Conservation (phyloP, 768 basidiomycete species). For the Crucibulum laeve region DNA sequence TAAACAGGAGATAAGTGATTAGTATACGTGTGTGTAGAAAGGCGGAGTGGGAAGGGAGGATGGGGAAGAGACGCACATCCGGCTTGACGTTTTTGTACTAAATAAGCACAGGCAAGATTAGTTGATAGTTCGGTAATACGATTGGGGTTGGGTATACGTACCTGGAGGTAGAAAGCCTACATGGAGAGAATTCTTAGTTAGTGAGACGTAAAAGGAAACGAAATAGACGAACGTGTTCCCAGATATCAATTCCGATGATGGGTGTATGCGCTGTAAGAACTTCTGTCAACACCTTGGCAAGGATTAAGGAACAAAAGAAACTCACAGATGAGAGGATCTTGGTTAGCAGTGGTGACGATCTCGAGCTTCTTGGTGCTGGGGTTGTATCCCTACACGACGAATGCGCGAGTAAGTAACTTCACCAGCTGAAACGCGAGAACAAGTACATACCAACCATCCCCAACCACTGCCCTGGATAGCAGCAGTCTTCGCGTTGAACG, state of each 20-base stretch:
- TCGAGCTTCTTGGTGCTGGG: constrained; percentile 68
- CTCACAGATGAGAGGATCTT: constrained; percentile 75
- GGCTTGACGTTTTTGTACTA: constrained; percentile 91
- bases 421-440: neutral
- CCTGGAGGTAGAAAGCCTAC: constrained; percentile 71
- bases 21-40: neutral
- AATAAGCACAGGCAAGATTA: neutral
- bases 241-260: constrained; percentile 95
- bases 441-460: constrained; percentile 83
- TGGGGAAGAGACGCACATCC: constrained; percentile 65
- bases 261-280: constrained; percentile 66
- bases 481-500: constrained; percentile 83
- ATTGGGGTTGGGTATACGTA: constrained; percentile 17
- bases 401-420: neutral
- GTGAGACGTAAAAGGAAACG: constrained; percentile 6
- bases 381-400: constrained; percentile 59
- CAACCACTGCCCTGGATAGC: constrained; percentile 97
- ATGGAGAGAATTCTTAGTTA: constrained; percentile 7
- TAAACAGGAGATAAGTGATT: neutral
- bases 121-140: constrained; percentile 11
- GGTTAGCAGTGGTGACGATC: constrained; percentile 91
- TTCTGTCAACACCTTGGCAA: constrained; percentile 2
- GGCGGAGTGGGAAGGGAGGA: too few species aligned
- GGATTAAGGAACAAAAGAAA: neutral
- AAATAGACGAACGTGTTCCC: constrained; percentile 75